phyloP scores from a whole-genome alignment of 192 early-diverging fungal species.

The Geranomyces michiganensis region DNA sequence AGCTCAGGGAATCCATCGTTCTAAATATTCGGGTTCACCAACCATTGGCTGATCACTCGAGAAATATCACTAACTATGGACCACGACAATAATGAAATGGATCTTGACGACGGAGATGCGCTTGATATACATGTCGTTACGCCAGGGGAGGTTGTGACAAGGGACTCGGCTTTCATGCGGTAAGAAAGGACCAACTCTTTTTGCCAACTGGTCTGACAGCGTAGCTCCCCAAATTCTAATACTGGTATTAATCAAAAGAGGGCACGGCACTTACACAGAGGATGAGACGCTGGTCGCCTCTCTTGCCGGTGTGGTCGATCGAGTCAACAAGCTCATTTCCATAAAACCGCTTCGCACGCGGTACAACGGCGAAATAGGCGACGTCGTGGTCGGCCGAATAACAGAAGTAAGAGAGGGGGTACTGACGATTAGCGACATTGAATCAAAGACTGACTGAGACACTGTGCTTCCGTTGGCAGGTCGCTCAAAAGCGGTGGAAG shows the following conservation, averaged over 20 bases:
- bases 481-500: slow-evolving; percentile 90
- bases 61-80: no score
- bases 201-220: slow-evolving; percentile 16
- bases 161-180: slow-evolving; percentile 74
- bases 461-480: slow-evolving; percentile 29
- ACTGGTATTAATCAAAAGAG: slow-evolving; percentile 48
- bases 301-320: slow-evolving; percentile 87
- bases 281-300: slow-evolving; percentile 75
- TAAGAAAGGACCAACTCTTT: slow-evolving; percentile 10
- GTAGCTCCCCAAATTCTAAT: neutral
- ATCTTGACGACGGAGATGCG: no score
- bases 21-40: no score
- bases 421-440: no score
- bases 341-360: slow-evolving; percentile 85
- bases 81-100: no score
- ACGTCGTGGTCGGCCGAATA: slow-evolving; percentile 94
- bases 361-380: slow-evolving; percentile 89
- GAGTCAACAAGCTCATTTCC: slow-evolving; percentile 94
- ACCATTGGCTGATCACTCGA: no score
- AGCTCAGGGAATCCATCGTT: no score
- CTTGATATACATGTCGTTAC: slow-evolving; percentile 59
- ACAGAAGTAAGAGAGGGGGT: slow-evolving; percentile 63
- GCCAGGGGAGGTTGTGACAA: slow-evolving; percentile 76
- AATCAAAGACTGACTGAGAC: neutral
- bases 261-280: slow-evolving; percentile 87